Conservation (phyloP, 352 stramenopile genomes). For the Phytophthora rubi region DNA sequence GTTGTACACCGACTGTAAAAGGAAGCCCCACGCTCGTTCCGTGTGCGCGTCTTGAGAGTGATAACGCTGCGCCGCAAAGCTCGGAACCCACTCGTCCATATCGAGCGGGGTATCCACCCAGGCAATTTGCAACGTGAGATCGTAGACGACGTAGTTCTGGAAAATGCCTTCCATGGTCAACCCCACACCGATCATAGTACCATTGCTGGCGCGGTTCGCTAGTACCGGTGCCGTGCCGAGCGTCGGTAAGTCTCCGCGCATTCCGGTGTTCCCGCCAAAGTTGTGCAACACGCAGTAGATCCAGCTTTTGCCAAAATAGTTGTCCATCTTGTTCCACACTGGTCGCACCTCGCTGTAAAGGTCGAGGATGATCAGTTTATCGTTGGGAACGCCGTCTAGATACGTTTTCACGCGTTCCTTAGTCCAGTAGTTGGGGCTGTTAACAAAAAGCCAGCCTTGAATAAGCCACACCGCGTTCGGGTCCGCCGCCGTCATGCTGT, state of each 20-base stretch:
- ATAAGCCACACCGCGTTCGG: slow-evolving; percentile 85
- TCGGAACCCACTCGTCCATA: slow-evolving; percentile 53
- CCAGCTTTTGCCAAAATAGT: slow-evolving; percentile 86
- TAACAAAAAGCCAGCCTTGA: slow-evolving; percentile 83
- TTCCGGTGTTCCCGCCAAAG: slow-evolving; percentile 79
- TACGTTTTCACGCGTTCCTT: slow-evolving; percentile 64
- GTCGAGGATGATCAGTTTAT: slow-evolving; percentile 83
- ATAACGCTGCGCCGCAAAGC: slow-evolving; percentile 68
- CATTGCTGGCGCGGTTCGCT: slow-evolving; percentile 51
- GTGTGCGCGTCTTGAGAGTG: slow-evolving; percentile 55
- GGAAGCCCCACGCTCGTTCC: slow-evolving; percentile 57
- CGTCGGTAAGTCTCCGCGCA: slow-evolving; percentile 76
- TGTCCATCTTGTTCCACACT: slow-evolving; percentile 77
- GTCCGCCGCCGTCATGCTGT: slow-evolving; percentile 76
- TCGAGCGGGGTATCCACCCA: slow-evolving; percentile 59
- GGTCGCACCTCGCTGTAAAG: slow-evolving; percentile 80
- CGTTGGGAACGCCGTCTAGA: slow-evolving; percentile 57
- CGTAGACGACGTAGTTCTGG: slow-evolving; percentile 89
- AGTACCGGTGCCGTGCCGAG: slow-evolving; percentile 57
- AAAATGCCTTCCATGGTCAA: slow-evolving; percentile 89
- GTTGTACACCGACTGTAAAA: slow-evolving; percentile 78
- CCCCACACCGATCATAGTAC: slow-evolving; percentile 78
- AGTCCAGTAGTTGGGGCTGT: slow-evolving; percentile 66
- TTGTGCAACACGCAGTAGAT: slow-evolving; percentile 89
- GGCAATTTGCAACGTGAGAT: slow-evolving; percentile 77